Conservation (phyloP, 2,329 filamentous ascomycete species). For the Aspergillus aculeatinus region DNA sequence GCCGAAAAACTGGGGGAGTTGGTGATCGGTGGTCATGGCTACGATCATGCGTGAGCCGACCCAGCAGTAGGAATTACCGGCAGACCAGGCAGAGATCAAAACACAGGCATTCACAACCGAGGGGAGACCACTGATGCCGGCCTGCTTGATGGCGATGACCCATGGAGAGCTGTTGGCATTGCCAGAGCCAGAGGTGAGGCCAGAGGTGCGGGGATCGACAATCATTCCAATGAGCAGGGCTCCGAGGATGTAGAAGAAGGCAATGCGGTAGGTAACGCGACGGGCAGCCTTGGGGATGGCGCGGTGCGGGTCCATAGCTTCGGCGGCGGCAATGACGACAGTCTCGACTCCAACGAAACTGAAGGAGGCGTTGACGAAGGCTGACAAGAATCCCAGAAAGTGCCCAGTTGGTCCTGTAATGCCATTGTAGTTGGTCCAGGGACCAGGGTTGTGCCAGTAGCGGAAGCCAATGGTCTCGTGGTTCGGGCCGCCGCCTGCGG, state of each 20-base stretch:
- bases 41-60: slow-evolving; percentile 61
- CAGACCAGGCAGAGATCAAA: slow-evolving; percentile 42
- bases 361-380: slow-evolving; percentile 43
- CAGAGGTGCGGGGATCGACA: slow-evolving; percentile 23
- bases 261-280: slow-evolving; percentile 42
- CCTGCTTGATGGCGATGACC: slow-evolving; percentile 36
- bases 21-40: slow-evolving; percentile 59
- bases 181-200: slow-evolving; percentile 25
- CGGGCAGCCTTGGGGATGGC: slow-evolving; percentile 44
- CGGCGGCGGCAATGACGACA: slow-evolving; percentile 42
- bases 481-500: slow-evolving; percentile 33
- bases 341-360: slow-evolving; percentile 44
- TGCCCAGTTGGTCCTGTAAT: slow-evolving; percentile 34
- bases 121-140: slow-evolving; percentile 35
- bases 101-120: slow-evolving; percentile 38
- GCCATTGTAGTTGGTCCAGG: slow-evolving; percentile 34
- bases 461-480: slow-evolving; percentile 35
- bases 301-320: slow-evolving; percentile 40
- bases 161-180: slow-evolving; percentile 38
- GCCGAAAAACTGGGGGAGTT: slow-evolving; percentile 59
- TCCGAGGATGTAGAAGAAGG: slow-evolving; percentile 39
- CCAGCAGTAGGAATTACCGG: slow-evolving; percentile 45
- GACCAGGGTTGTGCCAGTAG: slow-evolving; percentile 36
- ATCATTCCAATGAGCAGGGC: slow-evolving; percentile 32
- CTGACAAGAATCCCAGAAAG: slow-evolving; percentile 38